A percentile compares a stretch with the other conserved stretches of the same genome.
phyloP scores from a whole-genome alignment of 2,329 filamentous ascomycete genomes.

The Aspergillus japonicus region DNA sequence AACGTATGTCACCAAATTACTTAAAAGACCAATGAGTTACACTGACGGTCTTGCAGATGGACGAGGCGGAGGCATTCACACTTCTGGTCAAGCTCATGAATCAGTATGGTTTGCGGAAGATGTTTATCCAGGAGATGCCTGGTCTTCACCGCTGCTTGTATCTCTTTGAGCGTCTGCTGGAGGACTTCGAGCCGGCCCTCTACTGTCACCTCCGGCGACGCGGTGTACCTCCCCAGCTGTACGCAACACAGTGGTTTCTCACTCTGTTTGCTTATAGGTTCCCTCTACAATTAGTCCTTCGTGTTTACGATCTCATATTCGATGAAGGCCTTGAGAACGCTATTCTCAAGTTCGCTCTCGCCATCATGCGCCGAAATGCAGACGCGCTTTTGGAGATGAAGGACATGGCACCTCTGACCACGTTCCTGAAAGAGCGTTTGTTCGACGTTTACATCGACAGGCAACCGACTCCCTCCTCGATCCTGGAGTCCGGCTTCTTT shows the following conservation, averaged over 20 bases:
- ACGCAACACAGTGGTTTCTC: slow-evolving; percentile 98
- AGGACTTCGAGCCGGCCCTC: slow-evolving; percentile 89
- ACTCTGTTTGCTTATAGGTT: slow-evolving; percentile 99
- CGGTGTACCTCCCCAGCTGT: slow-evolving; percentile 85
- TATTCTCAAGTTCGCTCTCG: slow-evolving; percentile 90
- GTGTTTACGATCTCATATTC: slow-evolving; percentile 93
- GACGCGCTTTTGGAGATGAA: slow-evolving; percentile 74
- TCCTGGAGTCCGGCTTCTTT: slow-evolving; percentile 96
- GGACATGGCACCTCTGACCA: slow-evolving; percentile 86
- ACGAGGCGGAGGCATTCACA: slow-evolving; percentile 94
- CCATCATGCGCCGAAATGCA: slow-evolving; percentile 94
- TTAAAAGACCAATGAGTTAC: neutral
- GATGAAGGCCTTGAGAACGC: slow-evolving; percentile 85
- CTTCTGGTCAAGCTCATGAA: slow-evolving; percentile 93
- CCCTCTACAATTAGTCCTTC: slow-evolving; percentile 89
- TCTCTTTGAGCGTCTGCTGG: slow-evolving; percentile 89
- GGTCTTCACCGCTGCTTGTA: slow-evolving; percentile 90
- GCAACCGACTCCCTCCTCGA: slow-evolving; percentile 83
- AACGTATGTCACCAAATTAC: slow-evolving; percentile 60
- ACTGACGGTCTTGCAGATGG: slow-evolving; percentile 61
- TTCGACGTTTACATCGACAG: slow-evolving; percentile 98
- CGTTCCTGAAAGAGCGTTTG: slow-evolving; percentile 86
- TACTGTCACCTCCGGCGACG: slow-evolving; percentile 91
- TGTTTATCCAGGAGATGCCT: slow-evolving; percentile 95
- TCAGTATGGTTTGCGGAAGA: slow-evolving; percentile 86